phyloP scores from a whole-genome alignment of 2,329 filamentous ascomycete species.

The Cordyceps fumosorosea region DNA sequence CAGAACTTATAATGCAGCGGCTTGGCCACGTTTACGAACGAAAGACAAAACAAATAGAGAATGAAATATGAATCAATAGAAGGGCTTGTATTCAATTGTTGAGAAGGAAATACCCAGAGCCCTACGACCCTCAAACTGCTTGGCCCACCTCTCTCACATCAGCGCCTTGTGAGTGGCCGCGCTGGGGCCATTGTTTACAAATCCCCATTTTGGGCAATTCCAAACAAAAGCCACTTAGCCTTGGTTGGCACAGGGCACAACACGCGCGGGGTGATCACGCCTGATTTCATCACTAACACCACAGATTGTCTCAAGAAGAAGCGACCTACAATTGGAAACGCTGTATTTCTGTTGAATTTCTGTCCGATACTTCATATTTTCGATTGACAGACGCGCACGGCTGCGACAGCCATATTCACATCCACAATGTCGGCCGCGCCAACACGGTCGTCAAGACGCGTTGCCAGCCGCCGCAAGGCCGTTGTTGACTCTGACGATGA shows the following conservation, averaged over 20 bases:
- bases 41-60: not conserved
- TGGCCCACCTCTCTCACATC: not conserved
- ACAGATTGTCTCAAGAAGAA: not conserved
- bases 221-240: slow-evolving; percentile 25
- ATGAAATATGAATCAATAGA: not conserved
- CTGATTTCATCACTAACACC: slow-evolving; percentile 6
- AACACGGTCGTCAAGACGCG: slow-evolving; percentile 34
- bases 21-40: not conserved
- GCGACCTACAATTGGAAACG: not conserved
- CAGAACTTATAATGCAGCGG: too few species aligned
- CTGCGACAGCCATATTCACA: slow-evolving; percentile 10
- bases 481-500: slow-evolving; percentile 67
- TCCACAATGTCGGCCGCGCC: slow-evolving; percentile 32
- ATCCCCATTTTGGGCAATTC: slow-evolving; percentile 31
- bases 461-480: slow-evolving; percentile 59
- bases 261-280: slow-evolving; percentile 17
- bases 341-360: not conserved
- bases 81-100: not conserved
- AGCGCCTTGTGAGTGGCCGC: slow-evolving; percentile 3
- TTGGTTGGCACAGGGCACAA: not conserved
- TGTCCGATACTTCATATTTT: not conserved
- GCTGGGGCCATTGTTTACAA: slow-evolving; percentile 33
- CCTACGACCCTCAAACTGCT: not conserved
- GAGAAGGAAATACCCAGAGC: not conserved
- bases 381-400: not conserved